Evolutionary conservation across 176 grass and related monocot species (phyloP), one percentile per base, ranked within the genome.

Genomic region (Puccinellia tenuiflora): DNA sequence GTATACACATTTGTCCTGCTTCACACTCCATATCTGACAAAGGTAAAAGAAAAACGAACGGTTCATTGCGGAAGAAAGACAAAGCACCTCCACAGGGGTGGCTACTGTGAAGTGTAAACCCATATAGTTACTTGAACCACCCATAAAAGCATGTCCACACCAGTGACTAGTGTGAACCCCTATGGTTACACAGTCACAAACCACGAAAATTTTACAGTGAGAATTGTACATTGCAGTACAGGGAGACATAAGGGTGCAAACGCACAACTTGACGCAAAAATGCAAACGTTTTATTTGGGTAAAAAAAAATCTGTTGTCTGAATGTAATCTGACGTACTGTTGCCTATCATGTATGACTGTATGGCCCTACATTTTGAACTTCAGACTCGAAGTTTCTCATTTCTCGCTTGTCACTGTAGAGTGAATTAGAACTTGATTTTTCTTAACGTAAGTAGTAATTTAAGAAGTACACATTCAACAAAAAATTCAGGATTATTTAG

Each of bases 11-110:
- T 95, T 98, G 17, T 98, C 96, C 47, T 98, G 96, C 80, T 98
- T 98, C 83, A 95, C 80, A 71, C 85, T 98, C 96, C 96, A 98
- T 88, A 98, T 95, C 96, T 97, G 88, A 76, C 81, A 64, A 79
- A 68, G 71, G 34, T 61, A 68, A 85, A 24, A 54, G 30, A 70
- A 6, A 6, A 12, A 14, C 63, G 2, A 15, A 54, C 0, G 7
- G 39, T 56, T 56, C 69, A 59, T 34, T 20, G 67, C 2, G n/a
- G 6, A 84, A 70, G 25, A 76, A 46, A 54, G 54, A 6, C 64
- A 50, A 56, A 69, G 21, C 71, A 82, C 61, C 43, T 16, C 48
- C 14, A 37, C 29, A 82, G 37, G 22, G 72, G 54, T 17, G 34
- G 46, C 38, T 50, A 65, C 40, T 57, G 38, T 55, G 16, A 68